A percentile compares a stretch with the other conserved stretches of the same genome.
Conservation (phyloP, 139 green algal genomes). For the Chlorella vulgaris region DNA sequence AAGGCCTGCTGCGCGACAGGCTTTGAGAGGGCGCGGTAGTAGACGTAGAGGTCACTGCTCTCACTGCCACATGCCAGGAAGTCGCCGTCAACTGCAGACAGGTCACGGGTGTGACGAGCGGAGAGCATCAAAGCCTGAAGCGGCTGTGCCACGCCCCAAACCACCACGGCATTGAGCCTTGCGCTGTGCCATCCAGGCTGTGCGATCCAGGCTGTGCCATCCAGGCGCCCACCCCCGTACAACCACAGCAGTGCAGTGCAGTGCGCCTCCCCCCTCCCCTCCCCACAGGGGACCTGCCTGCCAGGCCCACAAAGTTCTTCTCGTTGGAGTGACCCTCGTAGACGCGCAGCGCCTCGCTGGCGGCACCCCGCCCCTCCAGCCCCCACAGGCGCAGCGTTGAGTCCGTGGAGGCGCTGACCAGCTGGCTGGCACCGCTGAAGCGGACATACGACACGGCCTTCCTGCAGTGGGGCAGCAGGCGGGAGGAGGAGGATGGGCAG, state of each 20-base stretch:
- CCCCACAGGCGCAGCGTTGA: conserved; percentile 80
- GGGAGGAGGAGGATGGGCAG: background rate
- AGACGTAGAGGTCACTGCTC: conserved; percentile 77
- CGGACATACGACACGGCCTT: conserved; percentile 95
- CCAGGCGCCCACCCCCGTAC: background rate
- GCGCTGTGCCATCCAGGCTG: no score
- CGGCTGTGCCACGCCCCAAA: no score
- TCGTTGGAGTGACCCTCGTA: conserved; percentile 89
- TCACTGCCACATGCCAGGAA: conserved; percentile 89
- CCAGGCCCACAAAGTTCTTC: conserved; percentile 96
- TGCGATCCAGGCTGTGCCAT: no score
- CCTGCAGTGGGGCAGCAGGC: conserved; percentile 12
- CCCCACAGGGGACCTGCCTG: conserved; percentile 8
- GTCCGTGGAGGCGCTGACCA: conserved; percentile 92
- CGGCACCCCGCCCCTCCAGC: background rate
- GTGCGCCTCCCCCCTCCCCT: background rate
- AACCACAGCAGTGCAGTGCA: background rate
- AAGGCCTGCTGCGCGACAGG: conserved; percentile 50
- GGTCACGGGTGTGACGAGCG: background rate
- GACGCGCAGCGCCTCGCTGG: conserved; percentile 41
- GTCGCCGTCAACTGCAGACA: conserved; percentile 60
- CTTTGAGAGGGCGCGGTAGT: conserved; percentile 66
- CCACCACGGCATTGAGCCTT: no score
- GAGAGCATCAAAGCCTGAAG: no score
- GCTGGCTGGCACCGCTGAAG: conserved; percentile 63